Base-by-base conservation (phyloP, 176 grass and related monocot species). In the Oryza nivara region DNA sequence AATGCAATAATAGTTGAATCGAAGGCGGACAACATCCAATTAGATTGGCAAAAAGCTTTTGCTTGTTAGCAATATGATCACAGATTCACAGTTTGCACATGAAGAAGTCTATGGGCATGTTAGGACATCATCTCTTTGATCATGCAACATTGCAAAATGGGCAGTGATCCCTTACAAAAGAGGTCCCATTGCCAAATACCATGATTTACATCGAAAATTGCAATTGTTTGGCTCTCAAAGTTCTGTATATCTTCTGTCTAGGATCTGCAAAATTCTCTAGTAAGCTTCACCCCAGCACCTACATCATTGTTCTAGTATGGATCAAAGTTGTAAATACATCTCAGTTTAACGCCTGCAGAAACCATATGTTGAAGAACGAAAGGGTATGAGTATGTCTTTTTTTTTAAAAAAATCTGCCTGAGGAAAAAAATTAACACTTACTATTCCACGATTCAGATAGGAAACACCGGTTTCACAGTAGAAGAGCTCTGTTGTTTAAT, bases 401-500 rank as follows among this genome's bases (percentile, higher is more conserved):
- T 20, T 58, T 47, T 5, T 43, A 11, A 68, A 11, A 83, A 60
- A 1, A 70, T 6, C 4, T 25, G 65, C 32, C 0, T 15, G 32
- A 67, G 32, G 26, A 13, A 26, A 6, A n/a, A 32, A 14, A 67
- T 6, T 32, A 85, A 56, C 22, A 71, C 70, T 74, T 64, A 83
- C 51, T 25, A 45, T 17, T 69, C 70, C n/a, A 34, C 85, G 40
- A 52, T 83, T 73, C 78, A 71, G 36, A 78, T 87, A 87, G 8
- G 85, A 91, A 51, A 60, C 77, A 52, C 69, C 41, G 28, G 85
- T 95, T 66, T 67, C 12, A 78, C 65, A 40, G 64, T 70, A 74
- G 82, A 82, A 80, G 68, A 86, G 41, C 48, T 77, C 17, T 95
- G 85, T 66, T 81, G 75, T 81, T 89, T 72, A 22, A 88, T 84